These are phyloP conservation scores for Didymella lethalis DNA, from an alignment of 2,329 filamentous ascomycete species.

Conservation along the genomic window DNA sequence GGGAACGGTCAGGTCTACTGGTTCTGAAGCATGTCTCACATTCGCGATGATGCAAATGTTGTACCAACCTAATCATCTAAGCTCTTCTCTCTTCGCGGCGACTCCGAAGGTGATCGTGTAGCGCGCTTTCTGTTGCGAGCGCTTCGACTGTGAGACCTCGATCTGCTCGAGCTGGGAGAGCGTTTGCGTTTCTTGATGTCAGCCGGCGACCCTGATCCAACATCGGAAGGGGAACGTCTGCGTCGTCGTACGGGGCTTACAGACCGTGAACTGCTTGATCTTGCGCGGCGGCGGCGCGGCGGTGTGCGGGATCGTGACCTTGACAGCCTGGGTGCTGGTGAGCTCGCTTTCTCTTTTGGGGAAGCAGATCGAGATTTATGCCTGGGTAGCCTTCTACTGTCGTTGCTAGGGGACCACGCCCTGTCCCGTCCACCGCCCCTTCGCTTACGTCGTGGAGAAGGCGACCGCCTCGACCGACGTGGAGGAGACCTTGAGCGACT, in stretches of 20 bases:
- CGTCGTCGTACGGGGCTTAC: slow-evolving; percentile 53
- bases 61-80: slow-evolving; percentile 24
- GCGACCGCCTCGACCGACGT: slow-evolving; percentile 34
- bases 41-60: background rate
- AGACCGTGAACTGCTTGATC: slow-evolving; percentile 51
- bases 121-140: slow-evolving; percentile 27
- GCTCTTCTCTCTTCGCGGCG: slow-evolving; percentile 21
- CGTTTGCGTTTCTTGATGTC: slow-evolving; percentile 60
- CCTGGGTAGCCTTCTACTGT: slow-evolving; percentile 39
- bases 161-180: slow-evolving; percentile 52
- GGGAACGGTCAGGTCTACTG: background rate
- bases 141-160: slow-evolving; percentile 40
- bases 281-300: slow-evolving; percentile 46
- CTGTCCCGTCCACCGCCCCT: slow-evolving; percentile 30
- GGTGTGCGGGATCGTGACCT: slow-evolving; percentile 42
- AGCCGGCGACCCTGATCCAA: slow-evolving; percentile 56
- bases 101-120: slow-evolving; percentile 31
- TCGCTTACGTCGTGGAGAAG: slow-evolving; percentile 34
- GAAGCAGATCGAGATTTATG: slow-evolving; percentile 59
- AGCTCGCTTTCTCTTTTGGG: slow-evolving; percentile 61
- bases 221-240: slow-evolving; percentile 56
- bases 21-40: background rate
- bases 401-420: slow-evolving; percentile 44
- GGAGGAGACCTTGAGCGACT: slow-evolving; percentile 44
- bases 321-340: slow-evolving; percentile 61